These are phyloP conservation scores for Chamaecyparis obtusa DNA, from an alignment of 75 land plant genomes.

Conservation along the genomic window DNA sequence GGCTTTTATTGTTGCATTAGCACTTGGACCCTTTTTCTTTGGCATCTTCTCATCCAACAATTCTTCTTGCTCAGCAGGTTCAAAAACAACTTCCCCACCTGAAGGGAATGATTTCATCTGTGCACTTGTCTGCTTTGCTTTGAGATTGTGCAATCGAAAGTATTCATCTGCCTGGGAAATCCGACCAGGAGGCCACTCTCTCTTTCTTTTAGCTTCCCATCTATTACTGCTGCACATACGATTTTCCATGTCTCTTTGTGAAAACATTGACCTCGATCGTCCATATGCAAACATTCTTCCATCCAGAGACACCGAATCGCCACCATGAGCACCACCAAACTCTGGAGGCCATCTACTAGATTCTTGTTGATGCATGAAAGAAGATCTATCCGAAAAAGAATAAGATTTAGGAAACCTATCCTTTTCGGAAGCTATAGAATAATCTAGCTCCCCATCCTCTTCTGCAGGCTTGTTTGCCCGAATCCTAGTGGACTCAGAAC, in stretches of 20 bases:
- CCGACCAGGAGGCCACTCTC: constrained; percentile 30
- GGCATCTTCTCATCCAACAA: constrained; percentile 4
- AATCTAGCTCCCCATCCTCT: constrained; percentile 12
- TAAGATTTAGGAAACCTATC: constrained; percentile 14
- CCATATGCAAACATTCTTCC: not conserved
- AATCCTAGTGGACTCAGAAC: constrained; percentile 5
- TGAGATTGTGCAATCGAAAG: constrained; percentile 16
- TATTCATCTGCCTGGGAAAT: constrained; percentile 21
- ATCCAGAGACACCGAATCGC: constrained; percentile 14
- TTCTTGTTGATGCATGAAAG: constrained; percentile 21
- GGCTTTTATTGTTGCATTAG: not conserved
- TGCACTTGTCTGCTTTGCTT: constrained; percentile 7
- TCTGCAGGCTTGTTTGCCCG: constrained; percentile 9
- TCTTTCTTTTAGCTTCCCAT: constrained; percentile 28
- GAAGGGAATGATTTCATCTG: constrained; percentile 10
- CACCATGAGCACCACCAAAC: constrained; percentile 10
- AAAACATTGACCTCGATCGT: constrained; percentile 3
- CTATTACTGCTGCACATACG: not conserved
- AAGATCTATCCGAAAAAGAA: constrained; percentile 22
- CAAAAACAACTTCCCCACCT: constrained; percentile 11
- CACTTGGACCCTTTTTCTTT: constrained; percentile 1
- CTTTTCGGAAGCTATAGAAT: not conserved
- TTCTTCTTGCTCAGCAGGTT: constrained; percentile 12
- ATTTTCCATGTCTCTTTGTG: constrained; percentile 1
- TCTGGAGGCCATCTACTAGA: constrained; percentile 10